Evolutionary conservation across 441 rosid species (phyloP).

Genomic region (Manihot esculenta): DNA sequence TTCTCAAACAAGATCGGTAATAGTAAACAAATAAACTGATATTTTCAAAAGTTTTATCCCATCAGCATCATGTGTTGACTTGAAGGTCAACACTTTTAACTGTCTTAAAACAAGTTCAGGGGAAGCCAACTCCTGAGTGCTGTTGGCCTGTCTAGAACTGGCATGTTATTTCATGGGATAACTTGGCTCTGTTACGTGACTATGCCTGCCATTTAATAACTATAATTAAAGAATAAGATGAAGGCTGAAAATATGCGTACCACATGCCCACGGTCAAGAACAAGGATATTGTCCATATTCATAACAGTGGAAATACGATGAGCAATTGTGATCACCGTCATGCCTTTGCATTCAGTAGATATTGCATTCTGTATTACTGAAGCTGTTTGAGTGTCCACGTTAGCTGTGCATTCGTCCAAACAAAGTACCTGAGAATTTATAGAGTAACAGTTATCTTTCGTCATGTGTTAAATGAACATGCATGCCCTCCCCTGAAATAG

Average conservation of each 20-base stretch:
- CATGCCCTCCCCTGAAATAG: no score
- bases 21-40: background rate
- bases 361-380: slow-evolving; percentile 70
- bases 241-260: slow-evolving; percentile 31
- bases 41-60: no score
- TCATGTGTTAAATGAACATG: background rate
- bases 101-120: no score
- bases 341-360: slow-evolving; percentile 65
- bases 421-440: slow-evolving; percentile 60
- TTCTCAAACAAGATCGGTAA: background rate
- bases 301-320: slow-evolving; percentile 88
- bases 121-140: background rate
- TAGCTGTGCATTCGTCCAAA: slow-evolving; percentile 96
- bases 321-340: slow-evolving; percentile 85
- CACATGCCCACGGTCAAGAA: slow-evolving; percentile 73
- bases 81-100: no score
- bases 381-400: slow-evolving; percentile 73
- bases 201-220: background rate
- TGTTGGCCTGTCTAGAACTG: background rate
- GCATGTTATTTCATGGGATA: background rate
- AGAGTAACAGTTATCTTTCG: slow-evolving; percentile 6
- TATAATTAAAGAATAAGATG: background rate
- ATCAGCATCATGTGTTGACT: no score
- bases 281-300: slow-evolving; percentile 66
- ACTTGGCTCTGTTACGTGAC: background rate